phyloP scores from a whole-genome alignment of 208 protist species.

The Novymonas esmeraldas region DNA sequence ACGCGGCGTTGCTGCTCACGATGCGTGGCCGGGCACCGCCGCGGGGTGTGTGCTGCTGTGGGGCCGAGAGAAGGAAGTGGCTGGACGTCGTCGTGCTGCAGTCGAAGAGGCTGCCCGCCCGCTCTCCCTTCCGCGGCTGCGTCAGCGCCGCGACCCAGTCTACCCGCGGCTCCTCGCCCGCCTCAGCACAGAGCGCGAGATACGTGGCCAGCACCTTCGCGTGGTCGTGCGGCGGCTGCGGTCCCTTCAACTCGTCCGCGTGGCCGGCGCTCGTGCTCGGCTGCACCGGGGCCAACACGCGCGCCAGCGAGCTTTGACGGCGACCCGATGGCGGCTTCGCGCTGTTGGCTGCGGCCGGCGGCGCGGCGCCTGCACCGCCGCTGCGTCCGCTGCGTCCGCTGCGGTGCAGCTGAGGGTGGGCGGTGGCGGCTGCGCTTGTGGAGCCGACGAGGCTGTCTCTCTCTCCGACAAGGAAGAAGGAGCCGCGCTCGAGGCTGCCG shows the following conservation, averaged over 20 bases:
- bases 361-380: neutral
- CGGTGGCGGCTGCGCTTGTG: neutral
- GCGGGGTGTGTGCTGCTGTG: constrained; percentile 17
- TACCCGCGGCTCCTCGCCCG: constrained; percentile 61
- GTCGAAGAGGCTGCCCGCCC: neutral
- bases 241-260: neutral
- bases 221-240: constrained; percentile 12
- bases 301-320: constrained; percentile 1
- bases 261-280: neutral
- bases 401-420: constrained; percentile 2
- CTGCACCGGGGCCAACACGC: constrained; percentile 12
- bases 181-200: constrained; percentile 47
- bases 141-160: constrained; percentile 55
- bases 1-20: neutral
- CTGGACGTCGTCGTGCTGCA: neutral
- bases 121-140: neutral
- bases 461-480: constrained; percentile 10
- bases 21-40: constrained; percentile 13
- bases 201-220: constrained; percentile 52
- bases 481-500: constrained; percentile 20
- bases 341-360: neutral
- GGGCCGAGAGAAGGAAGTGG: neutral
- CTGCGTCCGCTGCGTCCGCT: constrained; percentile 3
- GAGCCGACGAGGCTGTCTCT: constrained; percentile 10
- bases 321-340: constrained; percentile 25